Conservation (phyloP, 441 rosid genomes). For the Arabidopsis lyrata region DNA sequence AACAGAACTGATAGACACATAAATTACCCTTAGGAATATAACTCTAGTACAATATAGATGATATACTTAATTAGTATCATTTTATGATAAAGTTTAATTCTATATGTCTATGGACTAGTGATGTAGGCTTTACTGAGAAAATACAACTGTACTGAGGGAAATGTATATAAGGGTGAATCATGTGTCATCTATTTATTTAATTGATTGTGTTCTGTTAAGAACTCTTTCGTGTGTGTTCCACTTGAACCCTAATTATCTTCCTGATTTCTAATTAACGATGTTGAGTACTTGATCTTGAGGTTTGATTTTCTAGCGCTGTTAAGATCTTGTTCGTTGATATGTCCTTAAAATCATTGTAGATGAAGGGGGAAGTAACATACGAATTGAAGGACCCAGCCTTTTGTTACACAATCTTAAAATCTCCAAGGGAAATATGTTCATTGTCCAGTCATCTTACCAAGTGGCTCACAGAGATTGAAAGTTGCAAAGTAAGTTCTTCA, state of each 20-base stretch:
- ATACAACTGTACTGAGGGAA: conserved; percentile 3
- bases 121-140: conserved; percentile 21
- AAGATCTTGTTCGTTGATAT: conserved; percentile 27
- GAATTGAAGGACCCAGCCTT: conserved; percentile 84
- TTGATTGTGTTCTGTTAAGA: conserved; percentile 4
- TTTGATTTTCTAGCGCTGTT: neutral
- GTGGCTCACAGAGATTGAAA: conserved; percentile 87
- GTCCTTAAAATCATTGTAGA: conserved; percentile 53
- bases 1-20: conserved; percentile 8
- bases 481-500: conserved; percentile 67
- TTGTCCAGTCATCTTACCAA: conserved; percentile 71
- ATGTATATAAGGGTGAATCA: conserved; percentile 14
- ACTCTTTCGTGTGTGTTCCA: conserved; percentile 7
- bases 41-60: conserved; percentile 1
- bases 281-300: conserved; percentile 16
- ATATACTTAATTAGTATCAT: neutral
- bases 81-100: conserved; percentile 9
- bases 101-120: neutral
- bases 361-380: conserved; percentile 85
- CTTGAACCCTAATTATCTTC: conserved; percentile 1
- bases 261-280: neutral
- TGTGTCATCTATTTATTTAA: conserved; percentile 17
- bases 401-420: conserved; percentile 66
- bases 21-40: conserved; percentile 5
- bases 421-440: conserved; percentile 70